Base-by-base conservation (phyloP, 495 filamentous ascomycete species). In the Penicillium subrubescens region DNA sequence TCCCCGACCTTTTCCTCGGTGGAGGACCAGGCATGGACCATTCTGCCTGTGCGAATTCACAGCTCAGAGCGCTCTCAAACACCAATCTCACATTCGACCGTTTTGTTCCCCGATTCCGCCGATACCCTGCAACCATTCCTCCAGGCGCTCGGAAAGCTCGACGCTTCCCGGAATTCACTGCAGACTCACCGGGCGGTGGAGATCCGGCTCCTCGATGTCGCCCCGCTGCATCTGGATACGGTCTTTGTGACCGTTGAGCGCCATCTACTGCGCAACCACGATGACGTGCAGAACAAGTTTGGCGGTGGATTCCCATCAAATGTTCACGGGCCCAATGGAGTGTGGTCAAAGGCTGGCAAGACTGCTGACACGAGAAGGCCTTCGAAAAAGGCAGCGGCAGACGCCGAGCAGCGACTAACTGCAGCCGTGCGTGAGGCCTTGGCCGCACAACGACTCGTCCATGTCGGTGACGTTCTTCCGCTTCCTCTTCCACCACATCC, bases 401-500 rank as follows among this genome's bases (percentile, higher is more conserved):
- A 86, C 57, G 79, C 81, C 3, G 88, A 93, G 64, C 84, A 89
- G 34, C 84, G 84, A 19, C 81, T 96, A 68, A 91, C 87, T 25
- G 82, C 88, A 58, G 92, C 92, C n/a, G 84, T 97, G 31, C 87
- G 92, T 21, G 85, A 89, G 57, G 90, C 93, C 3, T 75, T 97
- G 46, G 79, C 83, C 17, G 82, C 84, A 10, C 81, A 92, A 29
- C 87, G 87, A 46, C 82, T 99, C 17, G 86, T 97, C 14, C 95
- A 96, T 71, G 83, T 87, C 15, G 92, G 92, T 2, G 95, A 98
- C 71, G 76, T 93, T 46, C 85, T 99, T 61, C 90, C 91, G 1
- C 80, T 99, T 43, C 92, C 91, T 6, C 77, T 96, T 21, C 89
- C 91, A 19, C 84, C 91, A n/a, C 92, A 97, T 77, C 91, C 92